A percentile compares a stretch with the other conserved stretches of the same genome.
phyloP scores from a whole-genome alignment of 2,329 filamentous ascomycete genomes.

The Lasiodiplodia sp. region DNA sequence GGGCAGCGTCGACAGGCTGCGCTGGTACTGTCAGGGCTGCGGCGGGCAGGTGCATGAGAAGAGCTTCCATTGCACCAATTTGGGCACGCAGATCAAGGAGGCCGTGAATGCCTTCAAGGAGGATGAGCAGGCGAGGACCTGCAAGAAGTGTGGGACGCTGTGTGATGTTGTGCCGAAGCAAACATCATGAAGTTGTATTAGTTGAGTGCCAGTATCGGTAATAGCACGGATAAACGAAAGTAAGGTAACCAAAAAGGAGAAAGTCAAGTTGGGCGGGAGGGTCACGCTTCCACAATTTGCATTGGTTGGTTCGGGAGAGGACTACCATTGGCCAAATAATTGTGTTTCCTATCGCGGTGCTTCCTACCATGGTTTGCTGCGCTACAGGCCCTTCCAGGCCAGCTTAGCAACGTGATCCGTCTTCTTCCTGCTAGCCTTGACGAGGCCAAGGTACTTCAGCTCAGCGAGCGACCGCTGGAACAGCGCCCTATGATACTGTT shows the following conservation, averaged over 20 bases:
- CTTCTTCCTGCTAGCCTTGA: constrained; percentile 91
- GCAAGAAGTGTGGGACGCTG: constrained; percentile 76
- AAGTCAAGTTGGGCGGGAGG: not conserved
- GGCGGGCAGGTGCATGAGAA: constrained; percentile 81
- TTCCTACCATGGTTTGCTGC: constrained; percentile 26
- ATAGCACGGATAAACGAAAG: not conserved
- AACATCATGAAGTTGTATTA: not conserved
- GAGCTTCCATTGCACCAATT: constrained; percentile 84
- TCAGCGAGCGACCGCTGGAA: constrained; percentile 91
- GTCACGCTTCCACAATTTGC: not conserved
- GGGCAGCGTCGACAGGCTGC: constrained; percentile 75
- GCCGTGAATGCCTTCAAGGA: constrained; percentile 83
- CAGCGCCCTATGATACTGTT: constrained; percentile 59
- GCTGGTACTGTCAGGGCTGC: constrained; percentile 88
- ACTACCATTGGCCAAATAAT: not conserved
- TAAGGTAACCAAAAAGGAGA: not conserved
- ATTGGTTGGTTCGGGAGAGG: not conserved
- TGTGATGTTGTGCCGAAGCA: constrained; percentile 71
- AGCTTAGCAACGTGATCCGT: constrained; percentile 90
- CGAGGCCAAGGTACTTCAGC: constrained; percentile 81
- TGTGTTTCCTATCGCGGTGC: not conserved
- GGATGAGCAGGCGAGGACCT: constrained; percentile 74
- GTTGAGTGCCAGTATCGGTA: not conserved
- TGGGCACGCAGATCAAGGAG: constrained; percentile 93
- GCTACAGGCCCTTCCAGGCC: constrained; percentile 76